Percentiles rank a stretch among this genome's conserved stretches.
Conservation (phyloP, 164 flowering plant genomes). For the Stephania cephalantha region DNA sequence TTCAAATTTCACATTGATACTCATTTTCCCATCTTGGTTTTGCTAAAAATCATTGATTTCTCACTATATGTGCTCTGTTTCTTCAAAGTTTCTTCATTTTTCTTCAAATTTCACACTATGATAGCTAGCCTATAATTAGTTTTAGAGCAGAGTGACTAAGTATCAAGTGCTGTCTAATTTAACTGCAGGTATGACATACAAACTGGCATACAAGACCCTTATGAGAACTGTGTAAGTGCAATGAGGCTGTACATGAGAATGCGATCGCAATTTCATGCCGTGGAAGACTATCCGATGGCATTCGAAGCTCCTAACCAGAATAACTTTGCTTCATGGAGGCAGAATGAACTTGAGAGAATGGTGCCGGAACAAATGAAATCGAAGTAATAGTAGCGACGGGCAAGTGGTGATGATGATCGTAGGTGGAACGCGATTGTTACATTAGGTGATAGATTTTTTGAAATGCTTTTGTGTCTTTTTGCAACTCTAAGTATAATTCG, state of each 20-base stretch:
- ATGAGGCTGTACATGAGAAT: slow-evolving; percentile 87
- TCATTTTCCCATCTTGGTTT: no score
- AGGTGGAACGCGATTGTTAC: no score
- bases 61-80: background rate
- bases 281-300: slow-evolving; percentile 45
- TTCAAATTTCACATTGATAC: no score
- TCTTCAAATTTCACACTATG: background rate
- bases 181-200: slow-evolving; percentile 71
- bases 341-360: slow-evolving; percentile 75
- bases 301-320: slow-evolving; percentile 58
- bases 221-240: slow-evolving; percentile 77
- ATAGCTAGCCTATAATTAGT: background rate
- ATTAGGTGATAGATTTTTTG: no score
- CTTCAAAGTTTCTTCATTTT: background rate
- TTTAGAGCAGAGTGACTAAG: background rate
- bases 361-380: slow-evolving; percentile 45
- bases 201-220: slow-evolving; percentile 75
- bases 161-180: background rate
- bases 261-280: slow-evolving; percentile 51
- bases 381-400: no score
- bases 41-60: no score
- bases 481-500: no score
- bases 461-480: no score
- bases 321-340: slow-evolving; percentile 59
- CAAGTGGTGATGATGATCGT: no score